phyloP scores from a whole-genome alignment of 176 grass and related monocot genomes.

The Pontederia paniculata region DNA sequence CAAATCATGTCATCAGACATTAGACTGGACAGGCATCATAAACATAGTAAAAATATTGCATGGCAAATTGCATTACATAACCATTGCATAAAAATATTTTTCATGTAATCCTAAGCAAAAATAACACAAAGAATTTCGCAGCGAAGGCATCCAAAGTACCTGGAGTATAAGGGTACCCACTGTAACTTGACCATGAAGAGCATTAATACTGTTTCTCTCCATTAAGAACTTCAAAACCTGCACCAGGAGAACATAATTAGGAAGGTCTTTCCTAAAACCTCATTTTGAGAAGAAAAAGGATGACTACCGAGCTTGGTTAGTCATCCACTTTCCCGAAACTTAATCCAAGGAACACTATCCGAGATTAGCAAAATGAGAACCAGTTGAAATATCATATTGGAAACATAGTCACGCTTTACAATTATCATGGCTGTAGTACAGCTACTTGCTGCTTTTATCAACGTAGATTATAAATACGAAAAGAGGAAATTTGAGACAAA shows the following conservation, averaged over 20 bases:
- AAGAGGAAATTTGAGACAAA: no score
- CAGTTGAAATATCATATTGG: no score
- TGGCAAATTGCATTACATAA: slow-evolving; percentile 4
- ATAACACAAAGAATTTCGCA: background rate
- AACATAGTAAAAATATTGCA: slow-evolving; percentile 6
- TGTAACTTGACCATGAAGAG: slow-evolving; percentile 89
- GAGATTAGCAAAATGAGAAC: no score
- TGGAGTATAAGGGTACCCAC: slow-evolving; percentile 93
- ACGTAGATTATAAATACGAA: no score
- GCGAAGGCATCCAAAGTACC: slow-evolving; percentile 23
- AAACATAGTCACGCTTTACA: no score
- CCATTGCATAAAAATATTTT: background rate
- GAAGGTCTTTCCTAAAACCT: slow-evolving; percentile 2
- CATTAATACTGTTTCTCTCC: slow-evolving; percentile 93
- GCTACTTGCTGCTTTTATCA: no score
- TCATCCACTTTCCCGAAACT: no score
- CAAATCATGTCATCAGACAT: background rate
- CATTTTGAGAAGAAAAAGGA: no score
- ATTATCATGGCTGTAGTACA: no score
- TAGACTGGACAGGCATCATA: no score
- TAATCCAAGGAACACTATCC: no score
- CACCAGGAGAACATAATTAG: background rate
- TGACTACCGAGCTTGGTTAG: no score
- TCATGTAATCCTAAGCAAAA: background rate
- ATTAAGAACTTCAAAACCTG: slow-evolving; percentile 98